Evolutionary conservation across 2,329 filamentous ascomycete species (phyloP), one percentile per base, ranked within the genome.

Genomic region (Sordariomycetes sp.): DNA sequence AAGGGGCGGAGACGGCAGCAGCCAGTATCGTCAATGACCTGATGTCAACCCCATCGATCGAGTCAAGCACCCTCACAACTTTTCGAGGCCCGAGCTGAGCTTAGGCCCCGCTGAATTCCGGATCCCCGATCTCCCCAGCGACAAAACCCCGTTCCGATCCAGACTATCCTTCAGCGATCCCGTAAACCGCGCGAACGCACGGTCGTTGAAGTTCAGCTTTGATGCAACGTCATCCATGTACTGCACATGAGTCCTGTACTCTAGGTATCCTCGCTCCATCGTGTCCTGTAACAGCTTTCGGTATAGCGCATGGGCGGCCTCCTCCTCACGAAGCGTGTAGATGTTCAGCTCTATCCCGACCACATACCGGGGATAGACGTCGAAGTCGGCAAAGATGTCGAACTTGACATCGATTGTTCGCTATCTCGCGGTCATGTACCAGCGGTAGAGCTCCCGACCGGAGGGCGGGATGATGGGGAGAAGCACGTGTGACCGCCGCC

Each of bases 101-200:
- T n/a, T 28, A 25, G 54, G 17, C 10, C 7, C 17, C 34, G 53
- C 10, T 20, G 22, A 54, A 10, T 39, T 54, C 53, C 69, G 72
- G 7, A 72, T 68, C 8, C 70, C 70, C 61, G 69, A 68, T 61
- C 72, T 72, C 13, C 70, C 70, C 0, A 70, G 69, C 1, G 68
- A 67, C 10, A 73, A 55, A 25, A 72, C 68, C 1, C 70, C 69
- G 24, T 71, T 70, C 0, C 67, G 68, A 55, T 72, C 70, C 20
- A 72, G 53, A 0, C 67, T 63, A 58, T 71, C 68, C 69, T 72
- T 72, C 58, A 72, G 62, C 13, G 66, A 70, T 54, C 70, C 67
- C 0, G 70, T 64, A 56, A 73, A 70, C n/a, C 69, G 64, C 39
- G 67, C 68, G 56, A 71, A 72, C 0, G 68, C 68, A 45, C 70